phyloP scores from a whole-genome alignment of 805 yeast species.

The Hanseniaspora vineae region DNA sequence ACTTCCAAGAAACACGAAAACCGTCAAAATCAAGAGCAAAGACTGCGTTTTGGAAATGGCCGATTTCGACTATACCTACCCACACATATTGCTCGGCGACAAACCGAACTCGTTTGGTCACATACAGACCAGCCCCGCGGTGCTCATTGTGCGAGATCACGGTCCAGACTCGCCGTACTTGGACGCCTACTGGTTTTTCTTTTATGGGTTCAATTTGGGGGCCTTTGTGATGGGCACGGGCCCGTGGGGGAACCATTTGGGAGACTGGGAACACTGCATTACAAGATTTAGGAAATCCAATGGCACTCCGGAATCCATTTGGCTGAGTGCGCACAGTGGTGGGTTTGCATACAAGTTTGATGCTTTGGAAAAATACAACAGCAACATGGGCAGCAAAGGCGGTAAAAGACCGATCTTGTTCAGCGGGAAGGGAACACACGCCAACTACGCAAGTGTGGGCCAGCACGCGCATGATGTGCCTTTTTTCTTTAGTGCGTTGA shows the following conservation, averaged over 20 bases:
- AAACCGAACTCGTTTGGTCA: slow-evolving; percentile 64
- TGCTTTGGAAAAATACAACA: slow-evolving; percentile 45
- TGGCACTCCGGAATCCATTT: slow-evolving; percentile 68
- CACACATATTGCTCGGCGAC: slow-evolving; percentile 80
- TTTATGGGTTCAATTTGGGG: slow-evolving; percentile 86
- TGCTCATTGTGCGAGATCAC: slow-evolving; percentile 73
- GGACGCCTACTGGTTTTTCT: slow-evolving; percentile 93
- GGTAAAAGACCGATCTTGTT: slow-evolving; percentile 59
- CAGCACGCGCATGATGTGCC: slow-evolving; percentile 95
- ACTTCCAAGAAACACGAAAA: background rate
- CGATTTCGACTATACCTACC: slow-evolving; percentile 49
- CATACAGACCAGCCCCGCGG: slow-evolving; percentile 66
- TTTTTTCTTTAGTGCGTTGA: slow-evolving; percentile 55
- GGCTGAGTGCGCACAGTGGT: slow-evolving; percentile 99
- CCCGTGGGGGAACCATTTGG: slow-evolving; percentile 93
- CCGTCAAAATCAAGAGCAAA: background rate
- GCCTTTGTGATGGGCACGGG: slow-evolving; percentile 97
- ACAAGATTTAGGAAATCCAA: slow-evolving; percentile 56
- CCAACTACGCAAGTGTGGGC: slow-evolving; percentile 91
- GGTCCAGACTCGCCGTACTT: slow-evolving; percentile 45
- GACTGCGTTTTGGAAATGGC: slow-evolving; percentile 18
- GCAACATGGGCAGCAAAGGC: slow-evolving; percentile 11
- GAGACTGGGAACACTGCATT: slow-evolving; percentile 95
- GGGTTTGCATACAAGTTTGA: slow-evolving; percentile 78
- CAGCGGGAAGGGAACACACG: slow-evolving; percentile 93